These are phyloP conservation scores for Cladosporium sp. DNA, from an alignment of 2,329 filamentous ascomycete genomes.

Conservation along the genomic window DNA sequence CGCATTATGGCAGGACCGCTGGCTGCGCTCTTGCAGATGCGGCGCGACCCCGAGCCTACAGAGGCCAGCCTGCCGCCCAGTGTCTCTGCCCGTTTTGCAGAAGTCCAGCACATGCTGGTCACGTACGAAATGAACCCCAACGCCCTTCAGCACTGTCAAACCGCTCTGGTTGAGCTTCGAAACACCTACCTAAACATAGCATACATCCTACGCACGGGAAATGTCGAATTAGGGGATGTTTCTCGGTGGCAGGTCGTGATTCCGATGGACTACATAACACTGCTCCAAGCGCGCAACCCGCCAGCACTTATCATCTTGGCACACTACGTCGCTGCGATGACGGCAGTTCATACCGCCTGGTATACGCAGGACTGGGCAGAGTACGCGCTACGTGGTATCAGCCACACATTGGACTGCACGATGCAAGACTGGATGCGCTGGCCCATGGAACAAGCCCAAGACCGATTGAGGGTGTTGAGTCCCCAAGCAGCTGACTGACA, in stretches of 20 bases:
- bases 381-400: slow-evolving; percentile 19
- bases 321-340: slow-evolving; percentile 21
- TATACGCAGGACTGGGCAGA: slow-evolving; percentile 20
- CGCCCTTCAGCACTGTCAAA: background rate
- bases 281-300: slow-evolving; percentile 16
- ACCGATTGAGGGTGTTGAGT: background rate
- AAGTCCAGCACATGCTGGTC: background rate
- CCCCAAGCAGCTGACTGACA: background rate
- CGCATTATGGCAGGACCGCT: slow-evolving; percentile 15
- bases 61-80: background rate
- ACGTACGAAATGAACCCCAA: background rate
- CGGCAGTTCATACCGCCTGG: slow-evolving; percentile 16
- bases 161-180: background rate
- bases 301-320: slow-evolving; percentile 22
- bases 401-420: slow-evolving; percentile 15
- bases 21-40: slow-evolving; percentile 3
- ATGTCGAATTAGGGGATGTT: background rate
- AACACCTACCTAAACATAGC: background rate
- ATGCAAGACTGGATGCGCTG: slow-evolving; percentile 23
- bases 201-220: background rate
- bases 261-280: slow-evolving; percentile 12
- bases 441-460: slow-evolving; percentile 19
- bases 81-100: background rate
- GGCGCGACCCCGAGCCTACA: background rate
- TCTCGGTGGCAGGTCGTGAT: slow-evolving; percentile 6